Evolutionary conservation across 2,329 filamentous ascomycete genomes (phyloP).

Genomic region (Fusarium humuli): DNA sequence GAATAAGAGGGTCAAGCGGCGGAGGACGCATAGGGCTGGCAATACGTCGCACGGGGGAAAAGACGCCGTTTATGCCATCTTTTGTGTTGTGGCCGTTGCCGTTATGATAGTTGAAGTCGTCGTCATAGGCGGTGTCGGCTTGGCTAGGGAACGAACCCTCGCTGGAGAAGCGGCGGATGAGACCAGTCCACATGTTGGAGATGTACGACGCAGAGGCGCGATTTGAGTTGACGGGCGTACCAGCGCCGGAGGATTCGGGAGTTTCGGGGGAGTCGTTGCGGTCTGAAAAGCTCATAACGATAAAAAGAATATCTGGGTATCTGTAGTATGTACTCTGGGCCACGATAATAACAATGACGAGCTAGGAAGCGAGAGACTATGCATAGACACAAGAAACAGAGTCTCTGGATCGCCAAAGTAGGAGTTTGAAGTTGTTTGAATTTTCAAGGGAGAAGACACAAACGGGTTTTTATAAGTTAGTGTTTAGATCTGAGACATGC

Average conservation of each 20-base stretch:
- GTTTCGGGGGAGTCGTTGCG: slow-evolving; percentile 40
- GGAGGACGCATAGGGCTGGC: slow-evolving; percentile 87
- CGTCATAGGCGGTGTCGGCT: slow-evolving; percentile 42
- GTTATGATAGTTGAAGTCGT: slow-evolving; percentile 26
- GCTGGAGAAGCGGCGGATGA: slow-evolving; percentile 75
- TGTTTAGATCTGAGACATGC: slow-evolving; percentile 20
- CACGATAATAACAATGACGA: not conserved
- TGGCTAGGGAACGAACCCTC: slow-evolving; percentile 54
- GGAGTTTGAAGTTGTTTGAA: not conserved
- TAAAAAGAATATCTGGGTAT: not conserved
- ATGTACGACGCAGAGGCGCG: slow-evolving; percentile 46
- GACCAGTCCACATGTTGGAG: slow-evolving; percentile 65
- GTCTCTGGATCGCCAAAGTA: not conserved
- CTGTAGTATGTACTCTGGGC: not conserved
- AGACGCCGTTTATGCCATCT: slow-evolving; percentile 69
- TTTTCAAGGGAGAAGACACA: not conserved
- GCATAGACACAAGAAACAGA: slow-evolving; percentile 2
- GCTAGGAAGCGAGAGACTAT: slow-evolving; percentile 4
- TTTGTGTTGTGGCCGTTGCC: slow-evolving; percentile 60
- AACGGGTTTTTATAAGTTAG: slow-evolving; percentile 6
- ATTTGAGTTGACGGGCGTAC: slow-evolving; percentile 40
- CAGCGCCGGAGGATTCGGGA: slow-evolving; percentile 41
- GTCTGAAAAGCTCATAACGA: slow-evolving; percentile 40
- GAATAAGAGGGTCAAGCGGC: slow-evolving; percentile 82
- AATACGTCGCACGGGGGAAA: slow-evolving; percentile 63